phyloP scores from a whole-genome alignment of 257 asterid genomes.

The Paulownia fortunei region DNA sequence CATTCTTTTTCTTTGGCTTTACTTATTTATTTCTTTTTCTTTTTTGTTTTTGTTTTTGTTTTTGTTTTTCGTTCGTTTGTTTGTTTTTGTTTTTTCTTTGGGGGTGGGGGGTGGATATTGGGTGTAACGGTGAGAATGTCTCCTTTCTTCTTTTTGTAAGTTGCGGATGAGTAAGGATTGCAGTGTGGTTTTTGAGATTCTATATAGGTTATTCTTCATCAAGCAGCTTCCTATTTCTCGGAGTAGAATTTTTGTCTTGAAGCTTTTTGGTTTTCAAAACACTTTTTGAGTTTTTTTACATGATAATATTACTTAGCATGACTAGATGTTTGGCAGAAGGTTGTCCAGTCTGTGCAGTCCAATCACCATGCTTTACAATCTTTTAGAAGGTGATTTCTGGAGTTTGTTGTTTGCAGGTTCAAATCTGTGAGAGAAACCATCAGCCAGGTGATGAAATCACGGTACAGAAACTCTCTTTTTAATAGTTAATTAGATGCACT shows the following conservation, averaged over 20 bases:
- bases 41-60: background rate
- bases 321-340: conserved; percentile 10
- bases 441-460: conserved; percentile 91
- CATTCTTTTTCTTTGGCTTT: background rate
- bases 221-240: conserved; percentile 10
- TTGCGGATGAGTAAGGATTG: conserved; percentile 3
- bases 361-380: background rate
- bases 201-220: background rate
- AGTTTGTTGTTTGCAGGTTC: conserved; percentile 67
- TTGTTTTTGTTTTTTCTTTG: background rate
- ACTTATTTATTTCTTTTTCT: background rate
- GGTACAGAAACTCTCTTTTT: conserved; percentile 46
- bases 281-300: background rate
- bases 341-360: conserved; percentile 1
- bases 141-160: background rate
- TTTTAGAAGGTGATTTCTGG: conserved; percentile 28
- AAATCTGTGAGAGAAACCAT: conserved; percentile 89
- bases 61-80: no score
- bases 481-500: background rate
- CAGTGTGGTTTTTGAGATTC: background rate
- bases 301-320: background rate
- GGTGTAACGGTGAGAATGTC: background rate
- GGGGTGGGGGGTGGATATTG: background rate
- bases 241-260: background rate
- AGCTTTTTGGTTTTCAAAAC: background rate